Percentiles rank a stretch among this genome's conserved stretches.
Evolutionary conservation across 2,329 filamentous ascomycete genomes (phyloP).

Genomic region (Zymoseptoria brevis): DNA sequence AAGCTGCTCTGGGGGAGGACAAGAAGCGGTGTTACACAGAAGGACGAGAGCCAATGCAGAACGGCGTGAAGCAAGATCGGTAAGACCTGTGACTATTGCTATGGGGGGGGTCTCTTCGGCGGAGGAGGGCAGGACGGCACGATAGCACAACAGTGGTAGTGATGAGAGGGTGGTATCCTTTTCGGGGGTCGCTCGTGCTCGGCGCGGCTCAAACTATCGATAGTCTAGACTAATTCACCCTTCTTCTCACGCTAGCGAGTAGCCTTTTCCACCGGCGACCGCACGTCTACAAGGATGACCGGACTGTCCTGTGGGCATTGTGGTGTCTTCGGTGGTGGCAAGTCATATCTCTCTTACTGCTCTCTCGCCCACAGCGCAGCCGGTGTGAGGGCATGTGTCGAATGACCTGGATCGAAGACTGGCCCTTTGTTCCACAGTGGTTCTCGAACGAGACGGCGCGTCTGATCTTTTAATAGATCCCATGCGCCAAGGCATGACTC

Average conservation of each 20-base stretch:
- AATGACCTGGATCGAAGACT: background rate
- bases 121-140: background rate
- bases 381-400: background rate
- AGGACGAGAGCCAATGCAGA: background rate
- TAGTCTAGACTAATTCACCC: background rate
- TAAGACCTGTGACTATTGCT: no score
- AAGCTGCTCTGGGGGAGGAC: background rate
- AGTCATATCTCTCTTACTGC: background rate
- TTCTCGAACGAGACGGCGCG: background rate
- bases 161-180: background rate
- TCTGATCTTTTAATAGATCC: background rate
- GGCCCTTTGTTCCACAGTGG: background rate
- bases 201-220: background rate
- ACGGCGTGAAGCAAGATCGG: no score
- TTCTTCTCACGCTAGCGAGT: background rate
- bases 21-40: background rate
- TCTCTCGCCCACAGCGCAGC: background rate
- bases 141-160: background rate
- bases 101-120: background rate
- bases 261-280: background rate
- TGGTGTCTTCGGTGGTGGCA: background rate
- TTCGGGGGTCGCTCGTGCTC: background rate
- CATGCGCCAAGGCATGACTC: background rate
- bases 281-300: background rate
- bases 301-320: background rate